These are phyloP conservation scores for Datisca glomerata DNA, from an alignment of 306 rosid genomes.

Conservation along the genomic window DNA sequence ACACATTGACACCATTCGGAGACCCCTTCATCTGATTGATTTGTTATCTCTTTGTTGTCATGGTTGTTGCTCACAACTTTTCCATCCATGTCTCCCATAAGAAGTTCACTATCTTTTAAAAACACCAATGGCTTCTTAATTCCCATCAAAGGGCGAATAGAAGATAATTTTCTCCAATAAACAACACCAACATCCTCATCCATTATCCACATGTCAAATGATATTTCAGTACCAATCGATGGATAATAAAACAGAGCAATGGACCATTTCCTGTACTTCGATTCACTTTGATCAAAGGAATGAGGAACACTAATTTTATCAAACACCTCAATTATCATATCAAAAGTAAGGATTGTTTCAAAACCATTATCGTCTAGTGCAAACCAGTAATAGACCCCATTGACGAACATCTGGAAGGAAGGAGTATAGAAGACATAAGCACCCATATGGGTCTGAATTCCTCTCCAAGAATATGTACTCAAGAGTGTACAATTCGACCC, in stretches of 20 bases:
- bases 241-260: not conserved
- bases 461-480: not conserved
- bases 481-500: conserved; percentile 2
- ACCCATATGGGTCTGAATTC: not conserved
- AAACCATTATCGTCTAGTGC: not conserved
- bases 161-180: not conserved
- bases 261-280: not conserved
- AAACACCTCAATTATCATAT: conserved; percentile 3
- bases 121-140: not conserved
- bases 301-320: not conserved
- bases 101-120: not conserved
- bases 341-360: not conserved
- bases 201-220: not conserved
- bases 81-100: not conserved
- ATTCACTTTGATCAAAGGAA: not conserved
- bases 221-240: not conserved
- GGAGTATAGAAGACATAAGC: not conserved
- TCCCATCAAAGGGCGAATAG: not conserved
- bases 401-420: not conserved
- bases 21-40: not conserved
- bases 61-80: not conserved
- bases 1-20: not conserved
- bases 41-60: not conserved
- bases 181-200: not conserved
- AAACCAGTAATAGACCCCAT: conserved; percentile 5